Conservation (phyloP, 805 yeast species). For the Blastobotrys peoriensis region DNA sequence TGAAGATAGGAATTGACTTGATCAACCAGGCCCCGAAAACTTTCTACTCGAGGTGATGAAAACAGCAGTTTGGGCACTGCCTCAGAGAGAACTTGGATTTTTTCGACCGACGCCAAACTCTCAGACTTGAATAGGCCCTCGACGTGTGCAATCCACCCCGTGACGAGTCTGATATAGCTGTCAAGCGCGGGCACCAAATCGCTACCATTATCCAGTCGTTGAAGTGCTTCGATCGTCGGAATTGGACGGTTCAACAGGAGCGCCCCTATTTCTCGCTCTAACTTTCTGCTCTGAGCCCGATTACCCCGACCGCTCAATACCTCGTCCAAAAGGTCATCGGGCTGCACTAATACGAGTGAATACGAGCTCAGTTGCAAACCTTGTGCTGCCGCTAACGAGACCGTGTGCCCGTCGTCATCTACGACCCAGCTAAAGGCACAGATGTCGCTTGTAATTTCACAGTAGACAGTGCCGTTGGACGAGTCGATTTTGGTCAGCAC, state of each 20-base stretch:
- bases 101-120: not conserved
- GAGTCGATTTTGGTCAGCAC: constrained; percentile 1
- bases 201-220: too few relatives aligned
- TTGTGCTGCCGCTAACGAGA: not conserved
- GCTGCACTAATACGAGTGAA: constrained; percentile 22
- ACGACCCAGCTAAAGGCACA: constrained; percentile 15
- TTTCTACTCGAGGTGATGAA: not conserved
- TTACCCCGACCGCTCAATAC: constrained; percentile 28
- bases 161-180: too few relatives aligned
- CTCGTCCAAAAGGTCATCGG: constrained; percentile 47
- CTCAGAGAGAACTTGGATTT: not conserved
- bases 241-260: too few relatives aligned
- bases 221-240: too few relatives aligned
- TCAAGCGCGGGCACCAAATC: too few relatives aligned
- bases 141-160: too few relatives aligned
- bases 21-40: not conserved
- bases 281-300: not conserved
- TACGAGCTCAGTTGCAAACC: constrained; percentile 5
- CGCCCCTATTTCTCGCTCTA: too few relatives aligned
- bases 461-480: not conserved
- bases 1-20: too few relatives aligned
- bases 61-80: not conserved
- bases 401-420: not conserved
- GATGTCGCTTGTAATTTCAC: constrained; percentile 9
- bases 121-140: too few relatives aligned